phyloP scores from a whole-genome alignment of 2,329 filamentous ascomycete genomes.

The Talaromyces sp. region DNA sequence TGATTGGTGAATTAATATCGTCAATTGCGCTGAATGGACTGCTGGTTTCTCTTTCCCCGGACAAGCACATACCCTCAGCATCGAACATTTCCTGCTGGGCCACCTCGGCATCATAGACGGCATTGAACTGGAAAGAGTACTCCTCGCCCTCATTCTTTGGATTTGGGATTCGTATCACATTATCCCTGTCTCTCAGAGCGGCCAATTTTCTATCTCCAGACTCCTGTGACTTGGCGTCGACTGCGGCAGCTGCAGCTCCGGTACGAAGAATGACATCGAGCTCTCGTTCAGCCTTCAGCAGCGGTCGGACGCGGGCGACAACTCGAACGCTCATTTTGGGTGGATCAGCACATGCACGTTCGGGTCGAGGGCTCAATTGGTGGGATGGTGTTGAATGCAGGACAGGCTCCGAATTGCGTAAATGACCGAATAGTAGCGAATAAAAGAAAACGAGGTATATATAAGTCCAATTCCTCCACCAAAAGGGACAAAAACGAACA shows the following conservation, averaged over 20 bases:
- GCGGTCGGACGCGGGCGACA: conserved; percentile 84
- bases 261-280: conserved; percentile 84
- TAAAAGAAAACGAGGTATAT: conserved; percentile 5
- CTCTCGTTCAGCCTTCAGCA: conserved; percentile 82
- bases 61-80: conserved; percentile 71
- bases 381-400: conserved; percentile 1
- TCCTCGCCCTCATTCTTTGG: conserved; percentile 90
- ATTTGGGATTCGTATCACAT: conserved; percentile 84
- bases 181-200: conserved; percentile 57
- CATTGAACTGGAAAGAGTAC: conserved; percentile 93
- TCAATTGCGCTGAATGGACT: background rate
- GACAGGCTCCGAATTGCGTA: background rate
- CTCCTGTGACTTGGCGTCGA: conserved; percentile 28
- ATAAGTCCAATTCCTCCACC: background rate
- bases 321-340: conserved; percentile 68
- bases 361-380: background rate
- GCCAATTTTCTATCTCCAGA: conserved; percentile 28
- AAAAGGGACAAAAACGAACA: conserved; percentile 11
- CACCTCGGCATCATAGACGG: conserved; percentile 79
- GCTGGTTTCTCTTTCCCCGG: background rate
- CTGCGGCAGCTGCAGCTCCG: conserved; percentile 44
- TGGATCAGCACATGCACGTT: conserved; percentile 15
- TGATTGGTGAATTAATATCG: conserved; percentile 19
- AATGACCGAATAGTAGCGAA: conserved; percentile 9
- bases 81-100: conserved; percentile 88